These are phyloP conservation scores for Amanita pseudoporphyria DNA, from an alignment of 768 basidiomycete genomes.

Conservation along the genomic window DNA sequence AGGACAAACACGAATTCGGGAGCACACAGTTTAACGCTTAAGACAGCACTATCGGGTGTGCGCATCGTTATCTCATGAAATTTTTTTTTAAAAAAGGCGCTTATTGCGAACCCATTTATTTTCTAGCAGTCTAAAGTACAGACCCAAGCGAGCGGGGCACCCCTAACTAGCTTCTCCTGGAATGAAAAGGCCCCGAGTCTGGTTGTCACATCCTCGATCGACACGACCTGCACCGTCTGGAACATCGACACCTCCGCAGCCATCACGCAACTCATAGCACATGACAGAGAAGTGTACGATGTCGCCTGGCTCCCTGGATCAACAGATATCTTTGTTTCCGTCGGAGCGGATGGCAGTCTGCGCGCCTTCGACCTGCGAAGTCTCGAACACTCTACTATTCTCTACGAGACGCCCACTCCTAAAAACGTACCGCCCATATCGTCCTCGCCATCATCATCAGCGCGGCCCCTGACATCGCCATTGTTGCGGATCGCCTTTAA, in stretches of 20 bases:
- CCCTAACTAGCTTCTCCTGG: slow-evolving; percentile 97
- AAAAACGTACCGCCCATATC: slow-evolving; percentile 57
- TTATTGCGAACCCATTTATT: slow-evolving; percentile 7
- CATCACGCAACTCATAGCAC: slow-evolving; percentile 94
- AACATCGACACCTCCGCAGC: slow-evolving; percentile 92
- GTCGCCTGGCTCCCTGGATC: slow-evolving; percentile 98
- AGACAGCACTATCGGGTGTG: slow-evolving; percentile 77
- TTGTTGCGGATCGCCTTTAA: slow-evolving; percentile 86
- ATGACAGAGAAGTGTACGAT: slow-evolving; percentile 94
- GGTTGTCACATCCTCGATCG: slow-evolving; percentile 95
- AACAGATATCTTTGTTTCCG: slow-evolving; percentile 95
- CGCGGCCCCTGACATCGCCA: slow-evolving; percentile 70
- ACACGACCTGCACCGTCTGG: slow-evolving; percentile 99
- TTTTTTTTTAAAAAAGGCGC: too few relatives aligned
- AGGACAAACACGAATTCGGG: slow-evolving; percentile 39
- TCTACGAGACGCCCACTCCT: slow-evolving; percentile 87
- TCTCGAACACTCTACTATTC: slow-evolving; percentile 95
- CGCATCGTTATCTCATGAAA: slow-evolving; percentile 20
- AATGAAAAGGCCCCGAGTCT: slow-evolving; percentile 85
- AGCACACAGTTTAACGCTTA: slow-evolving; percentile 60
- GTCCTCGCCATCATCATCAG: slow-evolving; percentile 45
- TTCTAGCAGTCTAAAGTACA: slow-evolving; percentile 83
- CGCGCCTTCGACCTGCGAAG: slow-evolving; percentile 95
- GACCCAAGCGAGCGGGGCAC: slow-evolving; percentile 73
- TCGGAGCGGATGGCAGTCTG: slow-evolving; percentile 93